Evolutionary conservation across 2,329 filamentous ascomycete genomes (phyloP).

Genomic region (Trichoderma sp.): DNA sequence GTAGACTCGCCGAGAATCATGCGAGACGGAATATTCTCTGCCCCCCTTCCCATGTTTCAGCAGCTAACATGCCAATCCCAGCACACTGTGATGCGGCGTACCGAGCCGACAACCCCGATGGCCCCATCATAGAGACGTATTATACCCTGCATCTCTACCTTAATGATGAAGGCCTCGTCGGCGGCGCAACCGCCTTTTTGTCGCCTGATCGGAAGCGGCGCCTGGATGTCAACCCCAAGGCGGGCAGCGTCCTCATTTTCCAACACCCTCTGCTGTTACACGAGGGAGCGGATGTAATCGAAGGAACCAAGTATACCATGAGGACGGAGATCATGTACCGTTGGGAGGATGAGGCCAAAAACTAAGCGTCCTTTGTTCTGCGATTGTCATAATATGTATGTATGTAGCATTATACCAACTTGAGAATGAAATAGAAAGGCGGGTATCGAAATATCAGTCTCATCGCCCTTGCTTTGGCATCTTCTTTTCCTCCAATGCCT

Average conservation of each 20-base stretch:
- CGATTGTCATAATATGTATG: background rate
- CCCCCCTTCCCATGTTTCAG: too few relatives aligned
- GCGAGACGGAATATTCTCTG: background rate
- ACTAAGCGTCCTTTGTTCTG: background rate
- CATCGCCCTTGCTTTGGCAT: slow-evolving; percentile 41
- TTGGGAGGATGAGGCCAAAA: slow-evolving; percentile 25
- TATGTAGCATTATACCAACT: background rate
- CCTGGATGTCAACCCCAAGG: slow-evolving; percentile 57
- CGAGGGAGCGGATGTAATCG: slow-evolving; percentile 53
- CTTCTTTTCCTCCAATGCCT: slow-evolving; percentile 76
- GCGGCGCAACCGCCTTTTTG: slow-evolving; percentile 59
- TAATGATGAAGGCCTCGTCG: slow-evolving; percentile 42
- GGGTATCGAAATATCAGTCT: background rate
- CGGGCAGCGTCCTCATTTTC: slow-evolving; percentile 61
- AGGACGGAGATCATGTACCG: slow-evolving; percentile 57
- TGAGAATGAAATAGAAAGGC: background rate
- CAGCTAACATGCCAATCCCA: slow-evolving; percentile 31
- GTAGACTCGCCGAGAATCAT: background rate
- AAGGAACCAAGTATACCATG: slow-evolving; percentile 58
- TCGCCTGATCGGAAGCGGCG: slow-evolving; percentile 43
- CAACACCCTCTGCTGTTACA: slow-evolving; percentile 56
- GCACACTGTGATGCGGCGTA: slow-evolving; percentile 70
- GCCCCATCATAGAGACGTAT: slow-evolving; percentile 50
- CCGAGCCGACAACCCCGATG: slow-evolving; percentile 35
- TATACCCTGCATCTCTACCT: slow-evolving; percentile 58